Conservation (phyloP, 2,329 filamentous ascomycete species). For the Bipolaris bicolor region DNA sequence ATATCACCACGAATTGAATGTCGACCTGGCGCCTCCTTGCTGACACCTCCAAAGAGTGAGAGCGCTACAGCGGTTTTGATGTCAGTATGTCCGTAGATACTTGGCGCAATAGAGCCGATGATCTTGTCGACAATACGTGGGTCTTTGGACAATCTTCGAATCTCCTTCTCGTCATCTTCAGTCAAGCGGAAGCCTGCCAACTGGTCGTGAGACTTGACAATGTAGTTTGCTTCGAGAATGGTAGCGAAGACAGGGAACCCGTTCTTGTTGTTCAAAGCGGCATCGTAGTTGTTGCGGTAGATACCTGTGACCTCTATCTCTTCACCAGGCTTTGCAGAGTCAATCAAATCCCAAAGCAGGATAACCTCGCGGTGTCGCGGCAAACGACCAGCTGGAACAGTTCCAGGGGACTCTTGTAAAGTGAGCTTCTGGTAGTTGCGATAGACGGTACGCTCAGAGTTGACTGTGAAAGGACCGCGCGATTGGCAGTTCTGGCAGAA, state of each 20-base stretch:
- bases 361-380: conserved; percentile 94
- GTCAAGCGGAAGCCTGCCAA: conserved; percentile 95
- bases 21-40: conserved; percentile 85
- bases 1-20: conserved; percentile 96
- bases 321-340: conserved; percentile 94
- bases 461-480: conserved; percentile 90
- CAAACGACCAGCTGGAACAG: conserved; percentile 91
- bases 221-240: conserved; percentile 94
- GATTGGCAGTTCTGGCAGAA: conserved; percentile 98
- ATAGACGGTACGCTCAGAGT: conserved; percentile 97
- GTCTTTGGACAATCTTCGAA: conserved; percentile 85
- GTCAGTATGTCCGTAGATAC: conserved; percentile 95
- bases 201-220: conserved; percentile 96
- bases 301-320: conserved; percentile 97
- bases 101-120: conserved; percentile 90
- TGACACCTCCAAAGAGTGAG: conserved; percentile 92
- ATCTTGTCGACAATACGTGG: conserved; percentile 93
- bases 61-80: conserved; percentile 97
- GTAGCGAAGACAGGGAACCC: conserved; percentile 98
- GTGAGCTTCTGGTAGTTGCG: conserved; percentile 99
- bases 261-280: conserved; percentile 96
- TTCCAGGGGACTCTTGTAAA: conserved; percentile 94
- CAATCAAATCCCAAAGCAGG: conserved; percentile 94
- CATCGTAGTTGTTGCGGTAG: conserved; percentile 98
- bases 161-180: conserved; percentile 91